Base-by-base conservation (phyloP, 441 rosid species). In the Erysimum pusillum region DNA sequence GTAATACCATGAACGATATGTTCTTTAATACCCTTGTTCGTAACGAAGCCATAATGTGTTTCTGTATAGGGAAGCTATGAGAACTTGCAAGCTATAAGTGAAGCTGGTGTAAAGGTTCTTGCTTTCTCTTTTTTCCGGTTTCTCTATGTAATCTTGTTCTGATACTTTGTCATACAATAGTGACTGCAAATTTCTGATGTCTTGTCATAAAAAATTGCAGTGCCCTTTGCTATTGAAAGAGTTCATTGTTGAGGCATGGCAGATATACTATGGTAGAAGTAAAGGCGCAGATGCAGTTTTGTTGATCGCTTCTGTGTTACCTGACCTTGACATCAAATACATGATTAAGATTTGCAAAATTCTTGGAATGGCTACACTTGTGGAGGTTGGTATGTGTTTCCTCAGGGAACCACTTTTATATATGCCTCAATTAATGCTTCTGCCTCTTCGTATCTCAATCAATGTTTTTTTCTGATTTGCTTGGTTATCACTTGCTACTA, bases 231-330 rank as follows among this genome's bases (percentile, higher is more conserved):
- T 91, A 65, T 89, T 93, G 87, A 96, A 96, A 84, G 98, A 96
- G 69, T 96, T 96, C 79, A 78, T 96, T 20, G 72, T 91, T 60
- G 98, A 96, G 48, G 97, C 93, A 25, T 96, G 97, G 96, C 99
- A 96, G 86, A 87, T 96, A 82, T 96, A 87, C 79, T 80, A 89
- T 84, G 99, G 94, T 65, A 86, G 96, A 79, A 65, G 63, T 69
- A 93, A 91, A 78, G 99, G 99, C 4, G 98, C 99, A 62, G 99
- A 96, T 54, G 97, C 97, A 3, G 44, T 96, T 73, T 89, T 93
- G 66, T 81, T 96, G 76, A 96, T 96, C 57, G 99, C 98, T 72
- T 97, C 94, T 66, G 88, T 93, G 74, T 85, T 95, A 81, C 92
- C 98, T 51, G 98, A 95, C 84, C 91, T 89, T 70, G 97, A 96